Conservation (phyloP, 208 protist genomes). For the Wallacemonas collosoma region DNA sequence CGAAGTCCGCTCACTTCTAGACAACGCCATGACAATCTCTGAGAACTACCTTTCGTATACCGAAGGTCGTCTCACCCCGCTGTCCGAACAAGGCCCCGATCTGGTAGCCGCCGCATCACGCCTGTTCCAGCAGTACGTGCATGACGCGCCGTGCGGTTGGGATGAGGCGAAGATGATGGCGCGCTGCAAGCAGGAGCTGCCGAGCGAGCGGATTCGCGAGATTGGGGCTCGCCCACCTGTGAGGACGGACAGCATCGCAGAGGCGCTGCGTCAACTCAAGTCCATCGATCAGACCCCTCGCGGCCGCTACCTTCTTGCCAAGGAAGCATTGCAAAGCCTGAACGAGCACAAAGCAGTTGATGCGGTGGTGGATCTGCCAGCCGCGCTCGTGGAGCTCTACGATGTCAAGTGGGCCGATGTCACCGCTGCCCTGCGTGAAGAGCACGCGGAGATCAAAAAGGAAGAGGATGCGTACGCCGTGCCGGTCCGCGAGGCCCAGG, state of each 20-base stretch:
- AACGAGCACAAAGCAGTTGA: constrained; percentile 46
- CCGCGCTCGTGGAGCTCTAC: constrained; percentile 61
- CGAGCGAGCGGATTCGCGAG: constrained; percentile 42
- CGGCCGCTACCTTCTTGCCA: constrained; percentile 60
- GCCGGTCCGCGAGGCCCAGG: constrained; percentile 53
- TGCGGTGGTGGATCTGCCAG: constrained; percentile 44
- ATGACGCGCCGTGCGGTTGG: constrained; percentile 75
- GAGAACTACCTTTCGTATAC: constrained; percentile 78
- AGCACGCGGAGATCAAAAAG: constrained; percentile 66
- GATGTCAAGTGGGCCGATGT: constrained; percentile 74
- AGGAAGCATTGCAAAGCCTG: constrained; percentile 59
- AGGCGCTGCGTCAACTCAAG: constrained; percentile 47
- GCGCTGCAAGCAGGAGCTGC: constrained; percentile 62
- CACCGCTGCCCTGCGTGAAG: constrained; percentile 52
- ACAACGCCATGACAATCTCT: constrained; percentile 65
- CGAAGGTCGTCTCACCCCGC: constrained; percentile 60
- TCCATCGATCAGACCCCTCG: constrained; percentile 45
- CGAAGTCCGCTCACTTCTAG: constrained; percentile 51
- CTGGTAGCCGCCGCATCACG: constrained; percentile 35
- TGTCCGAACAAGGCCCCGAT: constrained; percentile 38
- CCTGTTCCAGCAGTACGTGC: constrained; percentile 54
- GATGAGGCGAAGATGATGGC: constrained; percentile 62
- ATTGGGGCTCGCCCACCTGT: constrained; percentile 44
- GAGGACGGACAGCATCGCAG: constrained; percentile 43
- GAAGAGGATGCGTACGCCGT: constrained; percentile 31